These are phyloP conservation scores for Pisolithus orientalis DNA, from an alignment of 768 basidiomycete species.

Conservation along the genomic window DNA sequence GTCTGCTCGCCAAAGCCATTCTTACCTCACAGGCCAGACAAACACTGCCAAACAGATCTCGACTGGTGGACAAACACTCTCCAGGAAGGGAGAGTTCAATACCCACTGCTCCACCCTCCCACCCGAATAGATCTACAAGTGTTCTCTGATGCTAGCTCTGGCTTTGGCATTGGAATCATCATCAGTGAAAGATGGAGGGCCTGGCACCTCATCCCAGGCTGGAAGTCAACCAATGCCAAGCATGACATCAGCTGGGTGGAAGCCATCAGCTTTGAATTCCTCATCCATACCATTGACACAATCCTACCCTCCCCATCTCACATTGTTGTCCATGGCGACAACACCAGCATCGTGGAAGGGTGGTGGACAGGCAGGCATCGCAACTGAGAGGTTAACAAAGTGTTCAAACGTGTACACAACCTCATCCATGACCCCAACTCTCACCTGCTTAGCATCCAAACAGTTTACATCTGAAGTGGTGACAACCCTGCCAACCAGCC, in stretches of 20 bases:
- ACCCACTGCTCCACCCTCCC: background rate
- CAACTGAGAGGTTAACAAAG: conserved; percentile 23
- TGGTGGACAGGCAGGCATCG: background rate
- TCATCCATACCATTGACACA: background rate
- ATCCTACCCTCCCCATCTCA: conserved; percentile 22
- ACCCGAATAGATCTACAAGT: conserved; percentile 24
- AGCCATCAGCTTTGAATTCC: background rate
- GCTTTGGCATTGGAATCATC: conserved; percentile 28
- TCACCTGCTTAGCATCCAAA: background rate
- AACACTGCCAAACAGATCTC: accelerated
- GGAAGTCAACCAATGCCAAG: conserved; percentile 12
- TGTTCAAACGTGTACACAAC: conserved; percentile 24
- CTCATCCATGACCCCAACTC: background rate
- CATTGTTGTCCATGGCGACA: conserved; percentile 22
- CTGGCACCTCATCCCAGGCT: conserved; percentile 25
- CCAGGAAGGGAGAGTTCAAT: too few relatives aligned
- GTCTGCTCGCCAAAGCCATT: conserved; percentile 25
- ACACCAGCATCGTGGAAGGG: conserved; percentile 23
- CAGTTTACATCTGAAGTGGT: background rate
- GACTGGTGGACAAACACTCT: conserved; percentile 1
- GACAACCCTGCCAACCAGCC: conserved; percentile 18
- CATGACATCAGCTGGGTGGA: background rate
- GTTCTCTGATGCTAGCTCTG: conserved; percentile 38
- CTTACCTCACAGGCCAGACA: conserved; percentile 12
- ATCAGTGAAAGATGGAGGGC: conserved; percentile 21